Evolutionary conservation across 805 yeast genomes (phyloP), one percentile per base, ranked within the genome.

Genomic region (Starmerella ratchasimensis): DNA sequence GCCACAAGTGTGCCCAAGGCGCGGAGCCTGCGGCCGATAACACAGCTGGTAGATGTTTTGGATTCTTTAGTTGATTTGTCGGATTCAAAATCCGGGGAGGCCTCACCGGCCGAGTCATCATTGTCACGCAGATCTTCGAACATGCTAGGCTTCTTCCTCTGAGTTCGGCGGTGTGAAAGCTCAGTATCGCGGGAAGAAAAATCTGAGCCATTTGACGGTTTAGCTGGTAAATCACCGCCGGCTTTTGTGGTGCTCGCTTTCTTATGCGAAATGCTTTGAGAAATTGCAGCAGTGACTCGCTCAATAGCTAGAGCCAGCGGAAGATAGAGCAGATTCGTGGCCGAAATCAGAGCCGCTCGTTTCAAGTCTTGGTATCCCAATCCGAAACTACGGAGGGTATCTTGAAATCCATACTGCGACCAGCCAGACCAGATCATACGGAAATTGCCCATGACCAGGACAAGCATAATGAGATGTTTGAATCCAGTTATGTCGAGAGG

Each of bases 351-450:
- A 2, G 45, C 24, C 6, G 51, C 50, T 35, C 52, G 41, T 11
- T 47, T 38, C 23, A 59, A 34, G 40, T 64, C 68, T 3, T 44
- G 34, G 7, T 36, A 36, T 14, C 58, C 46, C 18, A 60, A 42
- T 13, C 64, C 63, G 15, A 56, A 35, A 9, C 54, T 43, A 27
- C 39, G 34, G 3, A 60, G 47, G 6, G 58, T 48, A 38, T 50
- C 51, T 26, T 54, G 46, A 32, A 62, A 46, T 23, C 67, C 68
- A 37, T 58, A 55, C 35, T 50, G 56, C 17, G 47, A 44, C 48
- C 59, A 61, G 45, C 64, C 64, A 29, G 56, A 59, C 29, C 56
- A 44, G 24, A 63, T 42, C 21, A 63, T 51, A n/a, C 67, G 57
- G 28, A 62, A 42, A 35, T 64, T 63, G 25, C 66, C 62, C 21